phyloP scores from a whole-genome alignment of 495 filamentous ascomycete species.

The Aspergillus bridgeri region DNA sequence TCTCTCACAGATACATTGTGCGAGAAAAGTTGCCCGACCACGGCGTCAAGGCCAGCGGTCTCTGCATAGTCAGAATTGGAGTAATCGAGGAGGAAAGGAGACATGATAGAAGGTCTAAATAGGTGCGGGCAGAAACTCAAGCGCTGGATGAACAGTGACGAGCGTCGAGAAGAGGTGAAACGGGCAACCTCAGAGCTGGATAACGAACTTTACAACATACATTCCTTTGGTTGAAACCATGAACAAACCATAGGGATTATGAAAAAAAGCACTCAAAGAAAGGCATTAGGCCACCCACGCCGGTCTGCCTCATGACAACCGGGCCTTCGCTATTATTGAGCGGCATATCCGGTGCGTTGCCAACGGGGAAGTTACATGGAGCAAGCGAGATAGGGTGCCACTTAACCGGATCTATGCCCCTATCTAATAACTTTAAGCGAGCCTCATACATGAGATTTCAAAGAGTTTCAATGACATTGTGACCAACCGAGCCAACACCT shows the following conservation, averaged over 20 bases:
- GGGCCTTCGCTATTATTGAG: too few species aligned
- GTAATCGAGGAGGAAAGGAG: conserved; percentile 13
- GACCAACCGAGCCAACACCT: not conserved
- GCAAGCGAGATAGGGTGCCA: not conserved
- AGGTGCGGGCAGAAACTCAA: not conserved
- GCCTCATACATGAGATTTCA: not conserved
- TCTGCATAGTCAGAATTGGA: conserved; percentile 19
- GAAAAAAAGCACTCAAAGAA: not conserved
- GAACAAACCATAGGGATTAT: not conserved
- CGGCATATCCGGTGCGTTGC: not conserved
- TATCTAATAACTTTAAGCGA: conserved; percentile 3
- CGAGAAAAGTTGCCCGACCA: conserved; percentile 39
- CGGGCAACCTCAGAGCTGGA: not conserved
- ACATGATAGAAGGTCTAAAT: conserved; percentile 12
- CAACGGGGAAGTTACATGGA: not conserved
- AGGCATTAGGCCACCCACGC: not conserved
- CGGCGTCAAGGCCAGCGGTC: conserved; percentile 34
- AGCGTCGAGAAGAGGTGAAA: not conserved
- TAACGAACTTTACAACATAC: not conserved
- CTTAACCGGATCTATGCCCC: not conserved
- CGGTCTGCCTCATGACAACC: too few species aligned
- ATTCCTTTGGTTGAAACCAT: not conserved
- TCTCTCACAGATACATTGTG: conserved; percentile 38
- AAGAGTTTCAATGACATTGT: conserved; percentile 5
- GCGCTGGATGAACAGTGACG: not conserved